Conservation (phyloP, 2,329 filamentous ascomycete species). For the Fusarium newnesense region DNA sequence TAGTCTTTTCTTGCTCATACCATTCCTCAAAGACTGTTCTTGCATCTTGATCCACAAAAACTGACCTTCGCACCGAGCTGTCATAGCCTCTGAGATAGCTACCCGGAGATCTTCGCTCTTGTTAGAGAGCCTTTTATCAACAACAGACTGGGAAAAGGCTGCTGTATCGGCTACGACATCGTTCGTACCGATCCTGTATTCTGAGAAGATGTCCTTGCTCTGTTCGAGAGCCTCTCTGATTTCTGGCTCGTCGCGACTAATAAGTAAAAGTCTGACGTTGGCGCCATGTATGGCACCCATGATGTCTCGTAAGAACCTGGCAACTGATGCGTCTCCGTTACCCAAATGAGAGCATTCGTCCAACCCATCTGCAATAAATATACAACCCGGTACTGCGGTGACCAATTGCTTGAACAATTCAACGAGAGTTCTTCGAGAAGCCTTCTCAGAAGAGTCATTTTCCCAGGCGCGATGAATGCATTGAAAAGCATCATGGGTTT, state of each 20-base stretch:
- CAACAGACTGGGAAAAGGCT: slow-evolving; percentile 39
- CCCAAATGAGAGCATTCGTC: slow-evolving; percentile 46
- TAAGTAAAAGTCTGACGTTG: slow-evolving; percentile 34
- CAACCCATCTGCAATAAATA: slow-evolving; percentile 47
- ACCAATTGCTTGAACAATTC: too few relatives aligned
- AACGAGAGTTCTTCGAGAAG: too few relatives aligned
- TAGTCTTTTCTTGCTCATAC: slow-evolving; percentile 45
- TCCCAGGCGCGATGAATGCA: too few relatives aligned
- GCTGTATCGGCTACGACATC: slow-evolving; percentile 41
- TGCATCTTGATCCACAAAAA: slow-evolving; percentile 50
- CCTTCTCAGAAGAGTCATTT: slow-evolving; percentile 27
- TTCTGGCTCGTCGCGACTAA: slow-evolving; percentile 38
- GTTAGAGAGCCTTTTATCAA: slow-evolving; percentile 44
- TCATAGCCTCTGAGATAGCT: slow-evolving; percentile 40
- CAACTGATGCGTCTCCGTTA: neutral
- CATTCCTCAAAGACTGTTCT: slow-evolving; percentile 34
- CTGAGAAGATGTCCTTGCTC: neutral
- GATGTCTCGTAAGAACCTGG: slow-evolving; percentile 31
- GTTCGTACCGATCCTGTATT: slow-evolving; percentile 1
- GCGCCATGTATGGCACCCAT: neutral
- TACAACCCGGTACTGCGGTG: too few relatives aligned
- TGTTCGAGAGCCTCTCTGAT: slow-evolving; percentile 31
- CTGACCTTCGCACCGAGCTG: slow-evolving; percentile 46
- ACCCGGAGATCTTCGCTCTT: slow-evolving; percentile 32
- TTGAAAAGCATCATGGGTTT: too few relatives aligned